Evolutionary conservation across 2,329 filamentous ascomycete species (phyloP).

Genomic region (Tolypocladium ovalisporum): DNA sequence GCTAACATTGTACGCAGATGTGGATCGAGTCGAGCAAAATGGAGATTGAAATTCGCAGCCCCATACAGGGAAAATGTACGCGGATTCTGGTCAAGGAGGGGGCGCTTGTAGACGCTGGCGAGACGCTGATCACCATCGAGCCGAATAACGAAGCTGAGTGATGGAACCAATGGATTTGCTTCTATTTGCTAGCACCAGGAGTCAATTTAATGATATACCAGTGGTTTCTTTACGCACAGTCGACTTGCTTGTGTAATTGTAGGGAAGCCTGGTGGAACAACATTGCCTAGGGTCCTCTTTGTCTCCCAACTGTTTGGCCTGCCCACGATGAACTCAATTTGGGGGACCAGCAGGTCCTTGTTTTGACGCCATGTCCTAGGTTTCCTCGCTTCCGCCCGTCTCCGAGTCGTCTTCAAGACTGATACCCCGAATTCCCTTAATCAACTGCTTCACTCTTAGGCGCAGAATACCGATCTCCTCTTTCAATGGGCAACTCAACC

Average conservation of each 20-base stretch:
- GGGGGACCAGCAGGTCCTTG: too few relatives aligned
- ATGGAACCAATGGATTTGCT: background rate
- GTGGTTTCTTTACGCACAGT: background rate
- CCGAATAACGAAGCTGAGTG: background rate
- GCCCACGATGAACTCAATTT: background rate
- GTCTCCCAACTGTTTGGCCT: background rate
- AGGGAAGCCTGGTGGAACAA: background rate
- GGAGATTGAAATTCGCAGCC: constrained; percentile 23
- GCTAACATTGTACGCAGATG: constrained; percentile 7
- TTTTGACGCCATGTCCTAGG: too few relatives aligned
- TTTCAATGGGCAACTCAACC: background rate
- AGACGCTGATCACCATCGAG: background rate
- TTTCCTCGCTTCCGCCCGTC: too few relatives aligned
- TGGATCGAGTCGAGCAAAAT: constrained; percentile 27
- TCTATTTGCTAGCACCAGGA: background rate
- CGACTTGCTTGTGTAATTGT: background rate
- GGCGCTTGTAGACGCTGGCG: constrained; percentile 15
- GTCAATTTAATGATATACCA: background rate
- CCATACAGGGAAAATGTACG: constrained; percentile 12
- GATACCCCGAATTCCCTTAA: background rate
- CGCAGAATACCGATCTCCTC: background rate
- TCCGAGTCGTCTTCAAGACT: too few relatives aligned
- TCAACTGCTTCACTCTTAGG: background rate
- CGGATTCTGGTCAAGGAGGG: constrained; percentile 15
- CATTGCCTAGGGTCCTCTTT: background rate